Conservation (phyloP, 805 yeast genomes). For the Naumovozyma castellii region DNA sequence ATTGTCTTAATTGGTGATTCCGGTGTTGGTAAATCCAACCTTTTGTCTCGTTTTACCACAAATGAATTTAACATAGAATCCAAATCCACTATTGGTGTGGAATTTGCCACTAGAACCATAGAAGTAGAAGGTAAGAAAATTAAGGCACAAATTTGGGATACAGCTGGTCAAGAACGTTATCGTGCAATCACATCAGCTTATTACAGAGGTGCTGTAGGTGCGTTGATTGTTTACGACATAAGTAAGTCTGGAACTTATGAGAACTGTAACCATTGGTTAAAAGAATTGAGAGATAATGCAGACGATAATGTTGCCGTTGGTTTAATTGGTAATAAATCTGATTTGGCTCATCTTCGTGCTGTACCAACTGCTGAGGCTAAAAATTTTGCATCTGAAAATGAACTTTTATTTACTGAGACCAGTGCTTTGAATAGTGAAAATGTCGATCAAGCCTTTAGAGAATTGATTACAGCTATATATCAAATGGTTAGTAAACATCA, state of each 20-base stretch:
- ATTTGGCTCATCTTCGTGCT: conserved; percentile 84
- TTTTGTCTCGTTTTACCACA: conserved; percentile 86
- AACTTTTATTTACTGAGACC: conserved; percentile 87
- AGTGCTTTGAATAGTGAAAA: conserved; percentile 90
- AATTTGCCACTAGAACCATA: conserved; percentile 92
- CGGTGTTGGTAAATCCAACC: conserved; percentile 93
- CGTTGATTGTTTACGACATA: conserved; percentile 89
- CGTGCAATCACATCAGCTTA: conserved; percentile 96
- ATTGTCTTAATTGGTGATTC: conserved; percentile 94
- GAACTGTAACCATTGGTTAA: conserved; percentile 78
- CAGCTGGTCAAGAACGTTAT: conserved; percentile 98
- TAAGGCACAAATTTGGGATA: conserved; percentile 94
- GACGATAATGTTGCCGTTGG: conserved; percentile 93
- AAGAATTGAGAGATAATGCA: conserved; percentile 85
- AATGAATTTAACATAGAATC: conserved; percentile 93
- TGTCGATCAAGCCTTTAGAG: conserved; percentile 90
- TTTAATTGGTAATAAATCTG: conserved; percentile 85
- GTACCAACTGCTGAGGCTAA: conserved; percentile 97
- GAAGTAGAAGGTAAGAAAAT: conserved; percentile 77
- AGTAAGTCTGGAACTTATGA: conserved; percentile 83
- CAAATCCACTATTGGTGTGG: conserved; percentile 94
- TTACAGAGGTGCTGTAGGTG: conserved; percentile 97
- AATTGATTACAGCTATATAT: conserved; percentile 83
- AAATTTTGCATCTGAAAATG: conserved; percentile 87
- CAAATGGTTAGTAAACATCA: conserved; percentile 92